Evolutionary conservation across 129 eudicot genomes (phyloP), one percentile per base, ranked within the genome.

Genomic region (Flaveria linearis): DNA sequence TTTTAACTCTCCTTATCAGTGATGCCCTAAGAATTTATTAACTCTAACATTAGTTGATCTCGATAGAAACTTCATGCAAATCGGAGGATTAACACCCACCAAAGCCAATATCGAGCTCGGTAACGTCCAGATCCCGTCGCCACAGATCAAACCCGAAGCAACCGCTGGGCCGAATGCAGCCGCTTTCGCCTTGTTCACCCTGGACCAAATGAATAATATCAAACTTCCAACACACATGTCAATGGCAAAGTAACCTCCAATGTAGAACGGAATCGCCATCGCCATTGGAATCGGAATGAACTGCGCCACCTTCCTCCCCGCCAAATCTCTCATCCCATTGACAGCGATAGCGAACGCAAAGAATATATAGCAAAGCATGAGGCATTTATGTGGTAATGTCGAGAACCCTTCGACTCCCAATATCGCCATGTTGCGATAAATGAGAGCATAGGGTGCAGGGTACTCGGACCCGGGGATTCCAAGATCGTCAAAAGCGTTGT

Each of bases 171-270:
- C 97, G 36, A 83, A 91, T 9, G 93, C 97, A 68, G 82, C 96
- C 26, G 97, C 98, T 73, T 87, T 91, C 22, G 78, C 86, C 87
- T 87, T 93, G 60, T 91, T 84, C 2, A 81, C 43, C 86, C 78
- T 88, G 20, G 75, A 58, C 97, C 97, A 90, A 12, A 93, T 46
- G 69, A 84, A 93, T 25, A 93, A 60, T 12, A 93, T 91, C 85
- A 93, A 81, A 75, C 97, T 91, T n/a, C 98, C 98, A 14, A 93
- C 78, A 30, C 98, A 93, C 98, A 93, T 93, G 42, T 93, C 98
- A 62, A 93, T 91, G 1, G 97, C 74, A 43, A 93, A 91, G 69
- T 93, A 91, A 1, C 81, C 87, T 26, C 98, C 97, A 11, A 93
- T 71, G 72, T 85, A 93, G 80, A 93, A 93, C 16, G 97, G 97